Conservation (phyloP, 805 yeast species). For the Ogataea zsoltii region DNA sequence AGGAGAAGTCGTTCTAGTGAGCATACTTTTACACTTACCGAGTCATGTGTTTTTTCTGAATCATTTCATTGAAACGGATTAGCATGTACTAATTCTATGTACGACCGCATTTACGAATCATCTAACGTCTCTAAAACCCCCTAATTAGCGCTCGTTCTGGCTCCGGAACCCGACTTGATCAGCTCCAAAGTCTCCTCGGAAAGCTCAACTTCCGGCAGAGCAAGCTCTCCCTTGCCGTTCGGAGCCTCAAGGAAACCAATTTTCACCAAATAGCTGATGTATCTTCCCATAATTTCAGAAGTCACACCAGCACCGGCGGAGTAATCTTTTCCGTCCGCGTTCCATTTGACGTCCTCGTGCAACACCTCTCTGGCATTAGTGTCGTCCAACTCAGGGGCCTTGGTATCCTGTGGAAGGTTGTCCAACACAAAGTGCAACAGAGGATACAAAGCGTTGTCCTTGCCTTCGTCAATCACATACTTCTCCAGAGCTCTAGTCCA, state of each 20-base stretch:
- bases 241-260: conserved; percentile 81
- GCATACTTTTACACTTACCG: neutral
- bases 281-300: conserved; percentile 63
- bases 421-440: conserved; percentile 92
- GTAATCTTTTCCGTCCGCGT: conserved; percentile 52
- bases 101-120: neutral
- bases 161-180: conserved; percentile 68
- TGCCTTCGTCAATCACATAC: conserved; percentile 70
- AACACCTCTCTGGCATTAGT: conserved; percentile 74
- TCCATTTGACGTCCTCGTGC: conserved; percentile 55
- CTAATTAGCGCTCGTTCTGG: conserved; percentile 62
- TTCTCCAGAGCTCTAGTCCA: conserved; percentile 81
- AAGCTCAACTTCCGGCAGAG: conserved; percentile 59
- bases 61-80: too few relatives aligned
- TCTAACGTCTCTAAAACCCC: neutral
- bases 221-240: conserved; percentile 37
- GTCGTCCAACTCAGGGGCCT: conserved; percentile 95
- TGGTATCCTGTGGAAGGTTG: conserved; percentile 84
- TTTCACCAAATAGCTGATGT: conserved; percentile 75
- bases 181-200: conserved; percentile 57
- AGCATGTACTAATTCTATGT: too few relatives aligned
- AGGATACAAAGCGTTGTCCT: conserved; percentile 89
- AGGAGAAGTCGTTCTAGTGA: conserved; percentile 41
- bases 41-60: neutral
- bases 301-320: conserved; percentile 79